Evolutionary conservation across 108 stramenopile genomes (phyloP).

Genomic region (Pseudonitzschia multiseries): DNA sequence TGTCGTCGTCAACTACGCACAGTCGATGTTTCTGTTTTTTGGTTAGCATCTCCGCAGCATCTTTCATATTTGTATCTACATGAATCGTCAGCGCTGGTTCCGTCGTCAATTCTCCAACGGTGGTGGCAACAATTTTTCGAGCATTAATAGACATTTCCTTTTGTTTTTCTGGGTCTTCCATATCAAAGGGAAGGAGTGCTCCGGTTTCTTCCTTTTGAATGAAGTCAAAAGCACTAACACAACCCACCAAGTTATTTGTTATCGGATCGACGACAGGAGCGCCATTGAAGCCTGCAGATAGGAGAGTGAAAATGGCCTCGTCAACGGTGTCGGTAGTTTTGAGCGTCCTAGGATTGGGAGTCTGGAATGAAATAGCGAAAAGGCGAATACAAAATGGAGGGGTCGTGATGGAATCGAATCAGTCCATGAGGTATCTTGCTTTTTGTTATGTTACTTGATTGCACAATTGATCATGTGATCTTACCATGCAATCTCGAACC

Average conservation of each 20-base stretch:
- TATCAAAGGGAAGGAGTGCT: constrained; percentile 28
- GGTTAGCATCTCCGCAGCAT: constrained; percentile 33
- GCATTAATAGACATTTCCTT: constrained; percentile 16
- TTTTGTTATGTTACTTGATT: not conserved
- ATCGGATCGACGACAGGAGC: constrained; percentile 35
- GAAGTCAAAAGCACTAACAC: constrained; percentile 36
- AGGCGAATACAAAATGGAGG: not conserved
- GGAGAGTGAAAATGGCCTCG: constrained; percentile 29
- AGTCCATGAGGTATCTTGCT: not conserved
- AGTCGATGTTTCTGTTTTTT: constrained; percentile 24
- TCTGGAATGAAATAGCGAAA: constrained; percentile 1
- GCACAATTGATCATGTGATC: not conserved
- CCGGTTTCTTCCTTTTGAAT: constrained; percentile 36
- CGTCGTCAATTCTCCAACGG: constrained; percentile 36
- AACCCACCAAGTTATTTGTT: constrained; percentile 27
- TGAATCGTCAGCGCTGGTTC: constrained; percentile 26
- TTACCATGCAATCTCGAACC: constrained; percentile 38
- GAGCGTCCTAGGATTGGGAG: constrained; percentile 22
- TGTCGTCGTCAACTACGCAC: constrained; percentile 35
- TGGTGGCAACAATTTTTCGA: constrained; percentile 31
- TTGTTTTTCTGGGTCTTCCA: constrained; percentile 16
- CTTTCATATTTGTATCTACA: constrained; percentile 17
- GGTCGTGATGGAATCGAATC: not conserved
- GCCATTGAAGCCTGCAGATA: constrained; percentile 18
- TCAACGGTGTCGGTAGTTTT: constrained; percentile 29